Base-by-base conservation (phyloP, 2,329 filamentous ascomycete species). In the Cladosporium sp. region DNA sequence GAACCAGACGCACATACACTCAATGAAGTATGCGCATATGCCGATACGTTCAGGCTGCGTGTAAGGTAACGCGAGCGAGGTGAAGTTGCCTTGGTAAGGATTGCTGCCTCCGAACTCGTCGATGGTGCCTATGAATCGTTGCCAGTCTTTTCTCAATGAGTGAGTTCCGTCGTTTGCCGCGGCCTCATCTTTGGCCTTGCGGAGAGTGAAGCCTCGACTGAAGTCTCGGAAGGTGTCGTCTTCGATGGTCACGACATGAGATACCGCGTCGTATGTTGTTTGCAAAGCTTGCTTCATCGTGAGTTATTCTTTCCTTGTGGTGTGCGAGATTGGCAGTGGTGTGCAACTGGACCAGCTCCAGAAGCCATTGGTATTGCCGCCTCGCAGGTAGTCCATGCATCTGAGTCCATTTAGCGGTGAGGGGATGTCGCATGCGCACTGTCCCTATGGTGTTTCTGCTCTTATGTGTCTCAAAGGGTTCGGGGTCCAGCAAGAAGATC, bases 1-100 rank as follows among this genome's bases (percentile, higher is more conserved):
- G 32, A 58, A 58, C 34, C 30, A 38, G 30, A 21, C n/a, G 36
- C 15, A 28, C 57, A 38, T 59, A 59, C 57, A 59, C 32, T 44
- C 57, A n/a, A 59, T 24, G 24, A 59, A 59, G 57, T 59, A 59
- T 59, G 57, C 36, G n/a, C 30, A 59, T 28, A 59, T 44, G 2
- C 24, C 57, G 36, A 59, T 28, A n/a, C 57, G 57, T 8, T 59
- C 57, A 11, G 36, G 57, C 26, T 24, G 30, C 26, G 57, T 59
- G 34, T 38, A 59, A 6, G 57, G 57, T 12, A 59, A 10, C 18
- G 32, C 57, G 3, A 59, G 57, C 21, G 57, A 34, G n/a, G 32
- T 24, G 57, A 59, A 59, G 7, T 59, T 59, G 57, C 57, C 57
- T 24, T 59, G 30, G 7, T 59, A 59, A 14, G 57, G 57, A 28